Base-by-base conservation (phyloP, 164 flowering plant genomes). In the Litsea cubeba region DNA sequence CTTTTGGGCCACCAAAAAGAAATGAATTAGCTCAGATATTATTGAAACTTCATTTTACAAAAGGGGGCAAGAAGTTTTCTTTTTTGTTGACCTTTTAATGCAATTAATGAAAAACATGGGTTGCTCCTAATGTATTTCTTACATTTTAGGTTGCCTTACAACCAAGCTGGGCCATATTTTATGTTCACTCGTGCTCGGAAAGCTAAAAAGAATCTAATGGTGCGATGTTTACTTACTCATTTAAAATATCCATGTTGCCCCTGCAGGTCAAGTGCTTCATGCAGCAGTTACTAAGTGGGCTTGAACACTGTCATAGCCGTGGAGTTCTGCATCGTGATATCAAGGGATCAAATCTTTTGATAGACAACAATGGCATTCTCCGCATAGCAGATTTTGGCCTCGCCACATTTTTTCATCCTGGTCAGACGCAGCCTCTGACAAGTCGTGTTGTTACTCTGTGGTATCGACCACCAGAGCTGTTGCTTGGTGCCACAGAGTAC, bases 391-490 rank as follows among this genome's bases (percentile, higher is more conserved):
- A 94, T 79, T 92, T 91, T 83, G 97, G 98, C 71, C 73, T 94
- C 76, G 91, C 98, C 25, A 94, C 90, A 26, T 84, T 90, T 77
- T 86, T 79, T 82, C 73, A 70, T 20, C 78, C 89, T 66, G 80
- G 74, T 71, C 87, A 85, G 71, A 85, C 79, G 79, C 98, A 91
- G 77, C 95, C 90, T 68, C 74, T 93, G 30, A 91, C 98, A 32
- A 91, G 98, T 78, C 95, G 98, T 46, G 98, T 94, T 26, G 95
- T 94, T 17, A 94, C 97, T n/a, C 77, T 94, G 68, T 94, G 98
- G 97, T 94, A 91, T 77, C 84, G 98, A 25, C 97, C 98, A 66
- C 98, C 98, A 57, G 98, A 91, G 85, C 97, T 94, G 79, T 82
- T 94, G 81, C 97, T 94, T 65, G 98, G 98, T 66, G 82, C 97